Evolutionary conservation across 768 basidiomycete species (phyloP).

Genomic region (Boletus insuetus): DNA sequence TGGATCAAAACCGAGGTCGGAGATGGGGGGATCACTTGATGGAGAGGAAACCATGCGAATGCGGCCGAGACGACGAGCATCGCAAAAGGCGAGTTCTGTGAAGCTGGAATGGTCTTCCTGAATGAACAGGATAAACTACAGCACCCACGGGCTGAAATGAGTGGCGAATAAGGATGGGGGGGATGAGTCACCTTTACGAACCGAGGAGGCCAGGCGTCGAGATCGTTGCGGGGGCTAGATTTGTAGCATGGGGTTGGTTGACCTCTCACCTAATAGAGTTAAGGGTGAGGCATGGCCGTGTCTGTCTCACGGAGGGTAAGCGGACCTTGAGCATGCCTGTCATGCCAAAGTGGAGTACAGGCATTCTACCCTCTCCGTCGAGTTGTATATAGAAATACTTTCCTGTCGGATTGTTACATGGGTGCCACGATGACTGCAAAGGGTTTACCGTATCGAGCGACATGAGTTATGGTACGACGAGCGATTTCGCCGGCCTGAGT

Average conservation of each 20-base stretch:
- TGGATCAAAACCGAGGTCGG: conserved; percentile 73
- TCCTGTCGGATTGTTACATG: conserved; percentile 34
- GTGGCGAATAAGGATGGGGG: neutral
- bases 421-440: neutral
- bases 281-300: neutral
- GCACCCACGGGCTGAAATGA: neutral
- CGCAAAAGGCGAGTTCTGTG: conserved; percentile 64
- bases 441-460: conserved; percentile 51
- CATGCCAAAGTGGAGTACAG: conserved; percentile 83
- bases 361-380: conserved; percentile 56
- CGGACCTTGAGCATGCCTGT: conserved; percentile 75
- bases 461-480: conserved; percentile 46
- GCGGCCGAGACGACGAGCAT: conserved; percentile 68
- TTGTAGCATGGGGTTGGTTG: conserved; percentile 48
- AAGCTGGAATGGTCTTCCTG: conserved; percentile 32
- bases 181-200: conserved; percentile 53
- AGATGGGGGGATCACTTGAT: conserved; percentile 63
- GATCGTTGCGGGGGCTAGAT: conserved; percentile 38
- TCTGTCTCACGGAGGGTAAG: neutral
- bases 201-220: conserved; percentile 60
- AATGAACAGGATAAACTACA: conserved; percentile 65
- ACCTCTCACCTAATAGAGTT: conserved; percentile 42
- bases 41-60: conserved; percentile 63
- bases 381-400: conserved; percentile 69
- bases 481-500: conserved; percentile 52